phyloP scores from a whole-genome alignment of 495 filamentous ascomycete genomes.

The Bacidia rubella region DNA sequence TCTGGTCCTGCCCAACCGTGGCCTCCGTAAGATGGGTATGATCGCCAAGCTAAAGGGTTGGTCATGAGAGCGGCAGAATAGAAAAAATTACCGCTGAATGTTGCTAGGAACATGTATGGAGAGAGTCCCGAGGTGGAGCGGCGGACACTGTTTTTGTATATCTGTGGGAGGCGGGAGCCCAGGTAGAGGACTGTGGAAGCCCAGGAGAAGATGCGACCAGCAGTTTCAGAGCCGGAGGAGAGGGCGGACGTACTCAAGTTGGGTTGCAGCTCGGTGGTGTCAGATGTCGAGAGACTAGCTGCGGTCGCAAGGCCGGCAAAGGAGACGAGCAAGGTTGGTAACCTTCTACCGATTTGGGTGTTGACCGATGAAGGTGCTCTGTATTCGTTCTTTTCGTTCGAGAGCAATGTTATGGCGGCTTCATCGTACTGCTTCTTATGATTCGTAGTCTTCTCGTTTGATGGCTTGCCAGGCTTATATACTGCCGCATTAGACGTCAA shows the following conservation, averaged over 20 bases:
- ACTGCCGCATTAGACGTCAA: not conserved
- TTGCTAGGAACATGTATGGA: conserved; percentile 53
- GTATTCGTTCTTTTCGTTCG: too few relatives aligned
- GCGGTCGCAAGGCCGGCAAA: conserved; percentile 22
- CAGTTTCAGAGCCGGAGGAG: conserved; percentile 27
- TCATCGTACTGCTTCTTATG: not conserved
- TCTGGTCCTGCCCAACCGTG: conserved; percentile 50
- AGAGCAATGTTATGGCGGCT: too few relatives aligned
- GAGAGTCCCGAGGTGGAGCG: conserved; percentile 59
- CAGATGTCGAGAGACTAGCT: not conserved
- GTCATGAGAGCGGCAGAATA: conserved; percentile 53
- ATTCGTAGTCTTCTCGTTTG: not conserved
- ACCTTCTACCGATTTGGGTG: too few relatives aligned
- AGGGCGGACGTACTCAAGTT: conserved; percentile 9
- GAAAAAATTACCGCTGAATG: conserved; percentile 61
- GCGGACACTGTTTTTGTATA: conserved; percentile 53
- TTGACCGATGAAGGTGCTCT: too few relatives aligned
- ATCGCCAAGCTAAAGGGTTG: conserved; percentile 54
- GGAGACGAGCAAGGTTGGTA: not conserved
- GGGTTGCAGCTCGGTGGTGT: conserved; percentile 8
- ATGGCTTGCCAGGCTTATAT: not conserved
- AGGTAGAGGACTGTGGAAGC: conserved; percentile 54
- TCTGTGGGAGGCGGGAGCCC: conserved; percentile 55
- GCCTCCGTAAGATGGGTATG: conserved; percentile 48
- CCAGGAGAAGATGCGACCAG: conserved; percentile 51